Base-by-base conservation (phyloP, 257 asterid genomes). In the Ilex aquifolium region DNA sequence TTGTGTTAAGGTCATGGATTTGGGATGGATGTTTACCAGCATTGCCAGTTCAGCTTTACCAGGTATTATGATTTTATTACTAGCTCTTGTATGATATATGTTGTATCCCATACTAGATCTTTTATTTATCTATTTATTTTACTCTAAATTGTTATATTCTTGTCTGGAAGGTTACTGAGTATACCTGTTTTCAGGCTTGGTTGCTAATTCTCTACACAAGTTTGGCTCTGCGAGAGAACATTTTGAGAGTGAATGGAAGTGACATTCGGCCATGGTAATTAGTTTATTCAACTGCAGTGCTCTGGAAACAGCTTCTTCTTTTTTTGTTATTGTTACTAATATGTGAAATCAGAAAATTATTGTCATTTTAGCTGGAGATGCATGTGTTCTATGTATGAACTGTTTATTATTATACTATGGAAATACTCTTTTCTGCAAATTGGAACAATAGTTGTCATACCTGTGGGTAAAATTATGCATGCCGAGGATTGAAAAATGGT, bases 21-120 rank as follows among this genome's bases (percentile, higher is more conserved):
- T 92, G 97, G 99, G 87, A 76, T 73, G 99, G 96, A 74, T 87
- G 97, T 72, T 73, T 92, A 58, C 97, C 96, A 17, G 96, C 97
- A 44, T 73, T 87, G 80, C 94, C 99, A 6, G 99, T 92, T 72
- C 99, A 92, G 72, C 91, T 92, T 56, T 92, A 89, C 79, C 99
- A 89, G 97, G 99, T 92, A 74, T 32, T 16, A 53, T 46, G 59
- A 63, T 78, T 44, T 62, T 55, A 61, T 73, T 60, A 61, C 21
- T 44, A 66, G 48, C 52, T 2, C 42, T 36, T 74, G 64, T 21
- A 0, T 21, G 27, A 21, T 21, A 21, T 21, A 21, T 21, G 27
- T 21, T 21, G 27, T 36, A 36, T 36, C 1, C 8, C 8, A 8
- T 36, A 8, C 42, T 36, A 8, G 8, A 36, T 36, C 42, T 8